Conservation (phyloP, 1,284 basidiomycete species). For the Tilletia indica region DNA sequence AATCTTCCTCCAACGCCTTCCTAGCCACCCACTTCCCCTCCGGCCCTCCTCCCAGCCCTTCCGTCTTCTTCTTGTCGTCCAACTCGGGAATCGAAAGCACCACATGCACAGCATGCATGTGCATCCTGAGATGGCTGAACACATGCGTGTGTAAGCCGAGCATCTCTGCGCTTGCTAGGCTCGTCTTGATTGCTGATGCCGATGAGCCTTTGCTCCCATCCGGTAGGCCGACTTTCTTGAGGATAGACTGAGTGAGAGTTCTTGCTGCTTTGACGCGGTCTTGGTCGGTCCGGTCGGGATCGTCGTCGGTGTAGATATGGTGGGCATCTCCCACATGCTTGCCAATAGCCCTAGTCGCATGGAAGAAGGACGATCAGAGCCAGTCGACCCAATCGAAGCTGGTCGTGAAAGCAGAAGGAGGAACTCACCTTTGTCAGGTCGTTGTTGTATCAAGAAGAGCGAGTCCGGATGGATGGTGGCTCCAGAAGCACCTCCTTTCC, state of each 20-base stretch:
- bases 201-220: neutral
- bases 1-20: neutral
- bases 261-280: neutral
- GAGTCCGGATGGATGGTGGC: neutral
- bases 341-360: constrained; percentile 30
- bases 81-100: constrained; percentile 60
- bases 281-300: neutral
- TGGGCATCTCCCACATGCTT: constrained; percentile 51
- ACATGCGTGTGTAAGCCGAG: constrained; percentile 67
- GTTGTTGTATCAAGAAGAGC: constrained; percentile 30
- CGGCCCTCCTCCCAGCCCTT: neutral
- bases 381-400: too few relatives aligned
- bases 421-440: constrained; percentile 61
- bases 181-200: neutral
- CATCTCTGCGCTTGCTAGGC: neutral
- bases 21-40: neutral
- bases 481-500: constrained; percentile 65
- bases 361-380: too few relatives aligned
- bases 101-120: constrained; percentile 63
- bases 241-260: neutral
- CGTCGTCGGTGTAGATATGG: constrained; percentile 12
- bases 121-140: constrained; percentile 87
- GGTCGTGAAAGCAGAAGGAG: too few relatives aligned
- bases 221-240: neutral
- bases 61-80: neutral